Base-by-base conservation (phyloP, 2,329 filamentous ascomycete species). In the Rugonectria rugulosa region DNA sequence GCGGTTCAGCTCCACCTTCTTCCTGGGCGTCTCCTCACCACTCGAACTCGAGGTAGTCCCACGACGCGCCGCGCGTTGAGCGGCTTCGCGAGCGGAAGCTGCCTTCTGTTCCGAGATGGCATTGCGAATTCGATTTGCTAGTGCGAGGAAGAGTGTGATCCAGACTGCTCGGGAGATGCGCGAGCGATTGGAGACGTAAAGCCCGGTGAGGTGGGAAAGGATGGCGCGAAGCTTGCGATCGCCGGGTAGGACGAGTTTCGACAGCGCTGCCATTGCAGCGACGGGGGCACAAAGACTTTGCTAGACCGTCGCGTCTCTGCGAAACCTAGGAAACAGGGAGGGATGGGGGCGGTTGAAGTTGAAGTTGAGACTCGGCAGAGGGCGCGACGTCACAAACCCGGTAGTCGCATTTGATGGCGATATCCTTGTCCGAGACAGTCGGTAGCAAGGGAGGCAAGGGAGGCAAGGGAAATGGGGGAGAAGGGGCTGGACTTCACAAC, bases 21-120 rank as follows among this genome's bases (percentile, higher is more conserved):
- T 92, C 69, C 84, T 84, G 61, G 78, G 80, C 52, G 73, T 77
- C 56, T 66, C 68, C 42, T 70, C 66, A 27, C 56, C 59, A 27
- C 59, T 63, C 38, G 68, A 43, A 12, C 27, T 78, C 69, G 71
- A 82, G 64, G 73, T 86, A 68, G 75, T 83, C 68, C 70, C 86
- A 73, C 72, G 69, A 68, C 73, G 75, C 26, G 76, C 72, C 26
- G 73, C 72, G 61, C 81, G 78, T 65, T 80, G 76, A 63, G 86
- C 84, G 6, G 86, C 84, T 56, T 90, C 87, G 59, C 88, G 85
- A 47, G 79, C 79, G 1, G 90, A 89, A 3, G 92, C 91, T 14
- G 91, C 90, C 73, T 96, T 97, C 73, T 98, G 95, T 73, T 97
- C 93, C 56, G 90, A 88, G 70, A 98, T 89, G 66, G 94, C 93